Evolutionary conservation across 202 grass and related monocot species (phyloP), one percentile per base, ranked within the genome.

Genomic region (Elaeis oleifera): DNA sequence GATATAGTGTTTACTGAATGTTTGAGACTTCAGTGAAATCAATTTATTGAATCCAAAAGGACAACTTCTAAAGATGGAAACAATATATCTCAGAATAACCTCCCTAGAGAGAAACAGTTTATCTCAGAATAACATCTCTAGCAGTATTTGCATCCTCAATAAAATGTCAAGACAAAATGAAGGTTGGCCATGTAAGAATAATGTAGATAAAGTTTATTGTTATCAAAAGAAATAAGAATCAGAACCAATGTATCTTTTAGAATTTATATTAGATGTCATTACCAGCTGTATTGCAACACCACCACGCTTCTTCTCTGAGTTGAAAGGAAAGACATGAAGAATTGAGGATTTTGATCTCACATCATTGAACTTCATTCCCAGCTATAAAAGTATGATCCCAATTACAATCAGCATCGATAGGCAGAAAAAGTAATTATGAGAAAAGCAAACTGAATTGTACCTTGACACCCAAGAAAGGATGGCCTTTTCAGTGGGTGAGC

Each of bases 401-500:
- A 73, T 55, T 24, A 61, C n/a, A 56, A 66, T 14, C 13, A 50
- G 28, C 8, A 53, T 65, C 27, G 16, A 78, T 54, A 67, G 50
- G 58, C 1, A 65, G 66, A 71, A 20, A 62, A 59, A 67, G 17
- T 49, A 82, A 50, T 23, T 51, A 59, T 63, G 24, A 65, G 21
- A 71, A 18, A 61, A 18, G 8, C 59, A 54, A 63, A 11, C 65
- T n/a, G 17, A 63, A 71, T 52, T 64, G 49, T 85, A 91, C 91
- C 87, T 88, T 85, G 68, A 88, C 75, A 24, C 92, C 87, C 92
- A 97, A 65, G 71, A 91, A 83, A 97, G 88, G 66, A 97, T 75
- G n/a, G 88, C 82, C 54, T 97, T 97, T 78, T 97, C 92, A 53
- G 92, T 97, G 77, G 92, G 92, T 9, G 92, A 83, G 56, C 88